Percentiles rank a stretch among this genome's conserved stretches.
These are phyloP conservation scores for Maudiozyma turicensis DNA, from an alignment of 805 yeast species.

Conservation along the genomic window DNA sequence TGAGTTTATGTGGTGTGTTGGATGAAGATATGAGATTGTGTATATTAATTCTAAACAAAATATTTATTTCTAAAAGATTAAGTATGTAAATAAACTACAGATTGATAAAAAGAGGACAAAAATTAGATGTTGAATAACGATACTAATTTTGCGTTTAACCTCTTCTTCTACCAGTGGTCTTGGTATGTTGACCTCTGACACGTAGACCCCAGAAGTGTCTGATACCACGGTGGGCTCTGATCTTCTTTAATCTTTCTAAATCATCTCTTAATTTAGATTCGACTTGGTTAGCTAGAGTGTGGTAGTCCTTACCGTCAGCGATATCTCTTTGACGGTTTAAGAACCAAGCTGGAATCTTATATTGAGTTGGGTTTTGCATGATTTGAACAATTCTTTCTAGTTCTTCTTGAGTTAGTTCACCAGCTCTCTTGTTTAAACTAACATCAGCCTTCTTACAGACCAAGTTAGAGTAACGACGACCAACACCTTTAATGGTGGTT, in stretches of 20 bases:
- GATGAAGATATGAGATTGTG: background rate
- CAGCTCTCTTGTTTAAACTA: slow-evolving; percentile 97
- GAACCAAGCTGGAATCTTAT: slow-evolving; percentile 99
- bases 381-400: slow-evolving; percentile 99
- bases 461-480: slow-evolving; percentile 99
- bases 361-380: slow-evolving; percentile 99
- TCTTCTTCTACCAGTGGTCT: slow-evolving; percentile 97
- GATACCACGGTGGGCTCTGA: slow-evolving; percentile 99
- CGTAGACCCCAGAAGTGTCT: slow-evolving; percentile 99
- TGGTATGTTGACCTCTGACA: slow-evolving; percentile 99
- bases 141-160: slow-evolving; percentile 16
- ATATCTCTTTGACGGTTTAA: slow-evolving; percentile 98
- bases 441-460: slow-evolving; percentile 99
- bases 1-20: background rate
- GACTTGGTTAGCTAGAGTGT: slow-evolving; percentile 96
- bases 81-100: slow-evolving; percentile 1
- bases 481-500: slow-evolving; percentile 99
- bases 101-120: background rate
- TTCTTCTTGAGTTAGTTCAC: slow-evolving; percentile 99
- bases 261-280: slow-evolving; percentile 99
- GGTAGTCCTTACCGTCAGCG: slow-evolving; percentile 98
- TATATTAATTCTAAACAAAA: background rate
- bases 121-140: background rate
- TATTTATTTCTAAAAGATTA: background rate
- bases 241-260: slow-evolving; percentile 99